A percentile compares a stretch with the other conserved stretches of the same genome.
Evolutionary conservation across 371 early-diverging fungal genomes (phyloP).

Genomic region (Lichtheimia hyalospora): DNA sequence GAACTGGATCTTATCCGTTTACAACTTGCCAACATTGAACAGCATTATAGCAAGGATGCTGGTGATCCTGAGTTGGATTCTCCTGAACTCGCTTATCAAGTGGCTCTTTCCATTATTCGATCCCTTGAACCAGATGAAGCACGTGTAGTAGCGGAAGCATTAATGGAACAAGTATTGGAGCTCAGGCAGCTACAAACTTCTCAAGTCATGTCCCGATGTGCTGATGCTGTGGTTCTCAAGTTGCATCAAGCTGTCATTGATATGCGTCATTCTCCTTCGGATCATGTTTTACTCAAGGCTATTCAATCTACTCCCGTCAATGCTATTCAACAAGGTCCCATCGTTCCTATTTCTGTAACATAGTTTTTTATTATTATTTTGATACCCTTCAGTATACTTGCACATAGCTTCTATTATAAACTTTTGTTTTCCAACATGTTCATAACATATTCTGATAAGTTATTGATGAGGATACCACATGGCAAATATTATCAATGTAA

Average conservation of each 20-base stretch:
- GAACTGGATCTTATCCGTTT: conserved; percentile 23
- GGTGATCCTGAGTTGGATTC: background rate
- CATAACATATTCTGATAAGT: too few species aligned
- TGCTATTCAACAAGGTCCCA: background rate
- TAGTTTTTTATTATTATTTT: background rate
- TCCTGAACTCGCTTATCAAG: conserved; percentile 27
- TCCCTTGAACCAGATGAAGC: conserved; percentile 35
- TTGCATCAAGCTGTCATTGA: conserved; percentile 13
- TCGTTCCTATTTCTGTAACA: background rate
- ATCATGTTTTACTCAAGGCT: conserved; percentile 5
- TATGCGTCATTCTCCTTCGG: conserved; percentile 15
- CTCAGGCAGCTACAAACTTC: conserved; percentile 16
- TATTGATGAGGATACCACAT: too few species aligned
- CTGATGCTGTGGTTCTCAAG: conserved; percentile 10
- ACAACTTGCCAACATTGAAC: background rate
- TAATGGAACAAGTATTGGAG: conserved; percentile 33
- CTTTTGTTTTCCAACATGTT: background rate
- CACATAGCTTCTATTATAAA: background rate
- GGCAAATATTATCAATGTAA: too few species aligned
- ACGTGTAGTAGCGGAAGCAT: conserved; percentile 23
- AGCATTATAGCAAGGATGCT: conserved; percentile 11
- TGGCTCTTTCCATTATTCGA: conserved; percentile 28
- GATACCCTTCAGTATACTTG: background rate
- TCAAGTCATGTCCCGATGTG: conserved; percentile 6
- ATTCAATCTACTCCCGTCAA: conserved; percentile 12